Base-by-base conservation (phyloP, 1,284 basidiomycete genomes). In the Fistulina hepatica region DNA sequence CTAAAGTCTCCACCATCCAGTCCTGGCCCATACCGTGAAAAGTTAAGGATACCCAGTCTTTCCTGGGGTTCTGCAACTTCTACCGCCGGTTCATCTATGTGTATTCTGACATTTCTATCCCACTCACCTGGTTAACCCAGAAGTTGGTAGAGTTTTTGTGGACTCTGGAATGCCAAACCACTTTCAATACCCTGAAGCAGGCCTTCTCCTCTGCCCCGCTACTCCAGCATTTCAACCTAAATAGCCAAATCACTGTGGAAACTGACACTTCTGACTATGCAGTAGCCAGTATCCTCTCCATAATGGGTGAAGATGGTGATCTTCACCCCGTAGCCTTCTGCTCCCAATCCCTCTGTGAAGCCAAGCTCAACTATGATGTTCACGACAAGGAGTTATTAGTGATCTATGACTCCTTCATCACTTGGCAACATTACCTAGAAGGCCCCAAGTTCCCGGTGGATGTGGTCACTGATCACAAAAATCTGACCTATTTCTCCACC, bases 311-410 rank as follows among this genome's bases (percentile, higher is more conserved):
- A 12, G 33, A 44, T 21, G 34, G 44, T 7, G 41, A 49, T 11
- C 42, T 51, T 15, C 48, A 49, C 23, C 61, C 61, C 6, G 44
- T 64, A 2, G 55, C 50, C 0, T 63, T 60, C 46, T 45, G 53
- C 20, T 63, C 58, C 6, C 42, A 49, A 2, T 53, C 48, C 11
- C 43, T 66, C n/a, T 27, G 34, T 2, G 35, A 52, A 0, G 44
- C 60, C 0, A 58, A 70, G 41, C 39, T 53, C 6, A 69, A 69
- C 42, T 69, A 65, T 44, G 50, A 55, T 11, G 54, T n/a, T 13
- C 55, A 64, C 39, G 54, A 67, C 46, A 62, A 66, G 42, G 63
- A 67, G 44, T 37, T 66, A 0, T 44, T 60, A 0, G 54, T 55
- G 1, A 57, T 64, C 28, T 49, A 59, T 17, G 41, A 52, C 6